Conservation (phyloP, 2,329 filamentous ascomycete species). For the Exophiala phaeomuriformis region DNA sequence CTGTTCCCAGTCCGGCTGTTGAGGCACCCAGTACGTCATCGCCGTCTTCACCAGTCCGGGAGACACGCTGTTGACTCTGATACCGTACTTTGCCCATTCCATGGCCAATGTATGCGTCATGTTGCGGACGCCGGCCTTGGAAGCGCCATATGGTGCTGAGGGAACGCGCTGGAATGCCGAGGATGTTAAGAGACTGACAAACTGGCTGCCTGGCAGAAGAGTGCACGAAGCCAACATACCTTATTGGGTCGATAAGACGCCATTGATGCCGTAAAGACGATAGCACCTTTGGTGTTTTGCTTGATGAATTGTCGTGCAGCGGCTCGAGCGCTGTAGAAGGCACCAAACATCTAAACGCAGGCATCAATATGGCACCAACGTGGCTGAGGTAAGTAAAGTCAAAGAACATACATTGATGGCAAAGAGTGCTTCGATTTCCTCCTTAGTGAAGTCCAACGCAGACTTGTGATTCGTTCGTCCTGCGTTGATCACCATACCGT, state of each 20-base stretch:
- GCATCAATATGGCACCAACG: neutral
- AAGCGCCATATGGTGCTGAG: constrained; percentile 30
- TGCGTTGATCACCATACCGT: constrained; percentile 27
- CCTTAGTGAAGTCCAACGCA: constrained; percentile 39
- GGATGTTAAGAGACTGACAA: neutral
- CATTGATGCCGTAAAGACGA: constrained; percentile 45
- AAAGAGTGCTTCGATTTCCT: constrained; percentile 38
- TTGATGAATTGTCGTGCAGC: constrained; percentile 36
- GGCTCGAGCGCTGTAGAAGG: constrained; percentile 31
- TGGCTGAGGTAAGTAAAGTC: constrained; percentile 9
- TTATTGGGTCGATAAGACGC: constrained; percentile 45
- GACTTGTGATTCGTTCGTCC: constrained; percentile 39
- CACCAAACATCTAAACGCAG: constrained; percentile 20
- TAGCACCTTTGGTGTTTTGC: constrained; percentile 33
- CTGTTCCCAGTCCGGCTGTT: constrained; percentile 49
- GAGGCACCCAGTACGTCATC: constrained; percentile 46
- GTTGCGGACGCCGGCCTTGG: constrained; percentile 59
- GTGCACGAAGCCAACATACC: neutral
- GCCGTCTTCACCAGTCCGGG: constrained; percentile 29
- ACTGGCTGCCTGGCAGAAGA: neutral
- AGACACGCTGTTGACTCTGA: constrained; percentile 22
- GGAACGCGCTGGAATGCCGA: constrained; percentile 35
- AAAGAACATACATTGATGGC: constrained; percentile 32
- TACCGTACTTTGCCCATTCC: constrained; percentile 23
- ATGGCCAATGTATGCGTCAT: constrained; percentile 55